A percentile compares a stretch with the other conserved stretches of the same genome.
These are phyloP conservation scores for Sergeia podlipaevii DNA, from an alignment of 208 protist genomes.

Conservation along the genomic window DNA sequence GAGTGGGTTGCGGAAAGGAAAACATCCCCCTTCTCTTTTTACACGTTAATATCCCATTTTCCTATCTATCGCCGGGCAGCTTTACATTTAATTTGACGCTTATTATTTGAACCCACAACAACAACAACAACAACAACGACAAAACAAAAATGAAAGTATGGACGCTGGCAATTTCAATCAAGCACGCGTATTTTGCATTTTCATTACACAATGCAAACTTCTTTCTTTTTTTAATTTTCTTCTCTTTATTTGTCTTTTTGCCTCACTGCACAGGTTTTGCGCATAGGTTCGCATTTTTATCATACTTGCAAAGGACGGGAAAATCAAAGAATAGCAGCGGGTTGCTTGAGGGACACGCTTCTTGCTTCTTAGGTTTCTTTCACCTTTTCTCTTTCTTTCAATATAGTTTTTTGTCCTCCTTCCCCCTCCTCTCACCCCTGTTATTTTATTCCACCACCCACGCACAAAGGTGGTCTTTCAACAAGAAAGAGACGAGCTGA, in stretches of 20 bases:
- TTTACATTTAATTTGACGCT: neutral
- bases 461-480: no score
- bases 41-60: no score
- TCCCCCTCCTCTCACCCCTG: neutral
- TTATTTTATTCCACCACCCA: no score
- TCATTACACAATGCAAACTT: neutral
- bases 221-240: constrained; percentile 10
- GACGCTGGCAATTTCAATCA: no score
- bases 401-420: constrained; percentile 9
- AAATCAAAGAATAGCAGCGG: no score
- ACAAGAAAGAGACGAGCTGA: no score
- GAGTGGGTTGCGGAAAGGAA: neutral
- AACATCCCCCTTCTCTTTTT: no score
- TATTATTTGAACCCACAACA: neutral
- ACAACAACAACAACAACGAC: neutral
- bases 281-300: neutral
- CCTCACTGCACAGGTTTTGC: neutral
- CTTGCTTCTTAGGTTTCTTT: no score
- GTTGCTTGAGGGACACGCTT: no score
- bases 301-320: no score
- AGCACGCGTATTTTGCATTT: no score
- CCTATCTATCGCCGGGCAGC: no score
- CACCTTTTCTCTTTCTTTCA: constrained; percentile 14
- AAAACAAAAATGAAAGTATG: neutral
- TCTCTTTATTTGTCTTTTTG: constrained; percentile 15